Percentiles rank a stretch among this genome's conserved stretches.
phyloP scores from a whole-genome alignment of 78 protist species.

The Cavenderia fasciculata region DNA sequence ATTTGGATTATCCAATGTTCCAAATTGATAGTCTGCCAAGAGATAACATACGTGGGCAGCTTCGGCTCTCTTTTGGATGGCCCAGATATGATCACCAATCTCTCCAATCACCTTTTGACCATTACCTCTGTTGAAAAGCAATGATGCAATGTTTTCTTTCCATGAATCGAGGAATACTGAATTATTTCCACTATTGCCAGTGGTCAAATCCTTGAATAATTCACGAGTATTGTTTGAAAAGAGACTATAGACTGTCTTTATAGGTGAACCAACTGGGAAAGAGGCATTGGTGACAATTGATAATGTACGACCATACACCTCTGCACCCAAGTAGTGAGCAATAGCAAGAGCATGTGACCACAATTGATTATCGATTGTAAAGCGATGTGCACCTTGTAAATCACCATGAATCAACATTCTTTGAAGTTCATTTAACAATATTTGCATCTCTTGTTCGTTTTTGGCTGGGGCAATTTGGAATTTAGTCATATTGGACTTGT shows the following conservation, averaged over 20 bases:
- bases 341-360: slow-evolving; percentile 53
- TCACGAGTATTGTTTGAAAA: slow-evolving; percentile 43
- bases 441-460: slow-evolving; percentile 2
- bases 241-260: slow-evolving; percentile 41
- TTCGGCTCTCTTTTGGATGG: slow-evolving; percentile 56
- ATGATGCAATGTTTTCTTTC: slow-evolving; percentile 75
- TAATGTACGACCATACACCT: slow-evolving; percentile 28
- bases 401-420: slow-evolving; percentile 28
- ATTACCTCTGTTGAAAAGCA: slow-evolving; percentile 37
- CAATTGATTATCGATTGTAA: slow-evolving; percentile 22
- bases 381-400: slow-evolving; percentile 34
- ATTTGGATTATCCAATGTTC: slow-evolving; percentile 46
- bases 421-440: slow-evolving; percentile 28
- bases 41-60: slow-evolving; percentile 76
- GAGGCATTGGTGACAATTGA: background rate
- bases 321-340: slow-evolving; percentile 43
- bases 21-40: slow-evolving; percentile 75
- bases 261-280: slow-evolving; percentile 65
- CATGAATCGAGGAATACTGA: slow-evolving; percentile 59
- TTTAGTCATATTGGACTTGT: background rate
- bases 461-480: background rate
- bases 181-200: background rate
- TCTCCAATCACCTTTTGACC: slow-evolving; percentile 57
- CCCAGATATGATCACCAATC: slow-evolving; percentile 75
- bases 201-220: background rate